Base-by-base conservation (phyloP, 805 yeast species). In the Pichia nanzhaoensis region DNA sequence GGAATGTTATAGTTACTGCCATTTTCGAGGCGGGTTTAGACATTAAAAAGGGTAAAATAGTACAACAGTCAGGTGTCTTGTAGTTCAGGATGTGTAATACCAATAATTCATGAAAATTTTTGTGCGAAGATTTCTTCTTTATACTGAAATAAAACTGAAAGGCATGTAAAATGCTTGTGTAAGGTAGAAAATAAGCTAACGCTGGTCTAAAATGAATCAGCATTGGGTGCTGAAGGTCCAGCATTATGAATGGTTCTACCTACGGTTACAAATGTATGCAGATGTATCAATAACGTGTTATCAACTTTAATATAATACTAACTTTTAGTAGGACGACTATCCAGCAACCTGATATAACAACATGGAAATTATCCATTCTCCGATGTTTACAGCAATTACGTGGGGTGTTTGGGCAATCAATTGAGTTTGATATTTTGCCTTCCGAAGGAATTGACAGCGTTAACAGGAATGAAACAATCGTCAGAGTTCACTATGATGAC, bases 1-100 rank as follows among this genome's bases (percentile, higher is more conserved):
- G 84, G 85, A 76, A 78, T 42, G 78, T 83, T 82, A 73, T 82
- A 41, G 77, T 80, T 13, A 61, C 69, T 46, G 69, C 78, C 39
- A 74, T 80, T 0, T 79, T 80, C 41, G 67, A 10, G 37, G 46
- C 43, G 12, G 21, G 18, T 1, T 28, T 42, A 4, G 18, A 18
- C 3, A 6, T 44, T 4, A 28, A 17, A 9, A 22, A 28, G 14
- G 36, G 8, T 4, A 38, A 34, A 19, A 39, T 39, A 2, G 24
- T 43, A 7, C 33, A 37, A 12, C 38, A 43, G 13, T 7, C 17
- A 2, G 46, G 42, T 10, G 46, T 43, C 28, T 21, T 36, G 10
- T 42, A 28, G 4, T 6, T 24, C 28, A 24, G 28, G 6, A 24
- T 24, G 6, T 24, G n/a, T n/a, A n/a, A n/a, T n/a, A n/a, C n/a